A percentile compares a stretch with the other conserved stretches of the same genome.
Evolutionary conservation across 2,329 filamentous ascomycete genomes (phyloP).

Genomic region (Colletotrichum costaricense): DNA sequence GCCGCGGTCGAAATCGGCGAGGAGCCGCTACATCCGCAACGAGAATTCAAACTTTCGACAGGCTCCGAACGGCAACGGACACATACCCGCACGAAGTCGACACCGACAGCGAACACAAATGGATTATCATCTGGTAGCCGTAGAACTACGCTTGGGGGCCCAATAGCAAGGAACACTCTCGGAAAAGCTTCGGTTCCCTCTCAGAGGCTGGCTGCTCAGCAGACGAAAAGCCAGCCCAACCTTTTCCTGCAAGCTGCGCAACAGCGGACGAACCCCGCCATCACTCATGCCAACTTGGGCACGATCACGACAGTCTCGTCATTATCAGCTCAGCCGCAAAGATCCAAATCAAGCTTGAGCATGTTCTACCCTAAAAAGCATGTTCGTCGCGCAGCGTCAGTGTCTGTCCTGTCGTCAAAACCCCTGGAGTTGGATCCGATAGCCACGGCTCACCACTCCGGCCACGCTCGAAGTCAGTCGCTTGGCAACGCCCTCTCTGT

Average conservation of each 20-base stretch:
- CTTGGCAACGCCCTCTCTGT: neutral
- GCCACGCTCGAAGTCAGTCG: constrained; percentile 11
- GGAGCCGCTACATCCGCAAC: neutral
- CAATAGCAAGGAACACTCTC: neutral
- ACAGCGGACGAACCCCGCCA: neutral
- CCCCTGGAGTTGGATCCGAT: neutral
- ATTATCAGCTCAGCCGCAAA: neutral
- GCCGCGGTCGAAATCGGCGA: constrained; percentile 27
- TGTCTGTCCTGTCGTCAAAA: neutral
- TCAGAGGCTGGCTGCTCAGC: neutral
- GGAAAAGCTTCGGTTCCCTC: neutral
- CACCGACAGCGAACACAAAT: neutral
- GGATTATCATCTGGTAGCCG: neutral
- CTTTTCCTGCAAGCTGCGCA: neutral
- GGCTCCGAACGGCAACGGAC: neutral
- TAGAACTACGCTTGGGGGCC: neutral
- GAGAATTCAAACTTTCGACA: neutral
- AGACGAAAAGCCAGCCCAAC: constrained; percentile 2
- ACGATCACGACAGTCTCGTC: neutral
- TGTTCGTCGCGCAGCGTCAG: constrained; percentile 9
- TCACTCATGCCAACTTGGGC: neutral
- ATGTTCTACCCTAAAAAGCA: neutral
- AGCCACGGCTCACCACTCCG: neutral
- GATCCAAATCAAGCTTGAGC: constrained; percentile 1
- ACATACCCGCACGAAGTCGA: neutral